A percentile compares a stretch with the other conserved stretches of the same genome.
phyloP scores from a whole-genome alignment of 2,329 filamentous ascomycete genomes.

The Epichloe brachyelytri region DNA sequence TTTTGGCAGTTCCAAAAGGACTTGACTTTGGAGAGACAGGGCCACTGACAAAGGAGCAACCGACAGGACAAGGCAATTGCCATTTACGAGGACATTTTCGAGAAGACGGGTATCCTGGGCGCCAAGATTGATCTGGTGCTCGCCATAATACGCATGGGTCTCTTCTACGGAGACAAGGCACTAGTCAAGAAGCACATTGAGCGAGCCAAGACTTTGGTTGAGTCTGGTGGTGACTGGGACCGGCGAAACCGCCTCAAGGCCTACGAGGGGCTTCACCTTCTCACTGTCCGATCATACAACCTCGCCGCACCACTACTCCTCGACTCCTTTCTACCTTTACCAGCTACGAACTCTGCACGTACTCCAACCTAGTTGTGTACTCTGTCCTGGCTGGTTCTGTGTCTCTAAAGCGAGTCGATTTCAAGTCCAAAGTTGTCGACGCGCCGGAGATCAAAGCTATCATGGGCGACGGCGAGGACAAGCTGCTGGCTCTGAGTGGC shows the following conservation, averaged over 20 bases:
- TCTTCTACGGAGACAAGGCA: conserved; percentile 91
- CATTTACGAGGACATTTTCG: conserved; percentile 83
- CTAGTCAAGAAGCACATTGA: conserved; percentile 91
- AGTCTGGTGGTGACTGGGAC: conserved; percentile 96
- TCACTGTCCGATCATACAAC: conserved; percentile 85
- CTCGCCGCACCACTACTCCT: conserved; percentile 84
- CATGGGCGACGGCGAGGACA: conserved; percentile 78
- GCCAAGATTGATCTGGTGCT: conserved; percentile 96
- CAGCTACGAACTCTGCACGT: conserved; percentile 95
- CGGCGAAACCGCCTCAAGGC: conserved; percentile 96
- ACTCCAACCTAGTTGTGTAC: conserved; percentile 89
- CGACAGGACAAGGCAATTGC: conserved; percentile 81
- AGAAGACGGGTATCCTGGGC: conserved; percentile 93
- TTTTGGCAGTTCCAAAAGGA: background rate
- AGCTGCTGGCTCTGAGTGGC: conserved; percentile 68
- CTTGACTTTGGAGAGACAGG: background rate
- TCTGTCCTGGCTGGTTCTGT: conserved; percentile 89
- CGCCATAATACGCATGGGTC: conserved; percentile 85
- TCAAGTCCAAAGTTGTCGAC: conserved; percentile 98
- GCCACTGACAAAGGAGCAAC: background rate
- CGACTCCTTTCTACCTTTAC: conserved; percentile 97
- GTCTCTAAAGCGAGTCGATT: conserved; percentile 90
- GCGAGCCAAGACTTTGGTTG: conserved; percentile 77
- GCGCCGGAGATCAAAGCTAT: conserved; percentile 97
- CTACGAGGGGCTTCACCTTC: conserved; percentile 86